Evolutionary conservation across 805 yeast genomes (phyloP), one percentile per base, ranked within the genome.

Genomic region (Suhomyces emberorum): DNA sequence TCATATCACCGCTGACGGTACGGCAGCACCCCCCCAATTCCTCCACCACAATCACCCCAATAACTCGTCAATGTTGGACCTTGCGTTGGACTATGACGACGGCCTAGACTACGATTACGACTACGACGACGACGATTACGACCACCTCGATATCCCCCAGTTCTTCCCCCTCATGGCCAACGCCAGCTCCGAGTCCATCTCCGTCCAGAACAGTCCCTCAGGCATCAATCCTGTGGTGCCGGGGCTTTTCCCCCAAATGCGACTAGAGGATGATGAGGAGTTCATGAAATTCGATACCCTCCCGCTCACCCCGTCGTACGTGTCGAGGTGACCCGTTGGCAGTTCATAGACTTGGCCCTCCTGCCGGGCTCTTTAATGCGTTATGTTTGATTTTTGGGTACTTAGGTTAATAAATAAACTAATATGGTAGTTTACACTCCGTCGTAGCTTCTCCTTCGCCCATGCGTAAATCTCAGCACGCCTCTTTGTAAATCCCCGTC

Each of bases 231-330:
- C 61, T 3, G 48, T 63, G 3, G 63, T 45, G 3, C 70, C 70
- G 0, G 69, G 65, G 2, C 48, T 65, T 6, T 65, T 65, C 38
- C 72, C 72, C 3, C 37, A 41, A 15, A 49, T 63, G 65, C 49
- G 55, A 30, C 28, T 48, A 25, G 35, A 42, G 23, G 60, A 57
- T 39, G 44, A 39, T 17, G 39, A 32, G 10, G 50, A 54, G 41
- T 62, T 63, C 33, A 47, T 54, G 43, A 48, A 41, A 23, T 46
- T 57, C 20, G 53, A 53, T 22, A 36, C 39, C 31, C 45, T 65
- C 10, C 64, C 68, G 1, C 39, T 60, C 15, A 49, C 48, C 28
- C 69, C 67, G 7, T 48, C 61, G 15, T 52, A 47, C 30, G 51
- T 56, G 9, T 37, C 50, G 3, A 34, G 28, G 15, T 34, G 4